Percentiles rank a stretch among this genome's conserved stretches.
These are phyloP conservation scores for Hypoxylon lenormandii DNA, from an alignment of 495 filamentous ascomycete genomes.

Conservation along the genomic window DNA sequence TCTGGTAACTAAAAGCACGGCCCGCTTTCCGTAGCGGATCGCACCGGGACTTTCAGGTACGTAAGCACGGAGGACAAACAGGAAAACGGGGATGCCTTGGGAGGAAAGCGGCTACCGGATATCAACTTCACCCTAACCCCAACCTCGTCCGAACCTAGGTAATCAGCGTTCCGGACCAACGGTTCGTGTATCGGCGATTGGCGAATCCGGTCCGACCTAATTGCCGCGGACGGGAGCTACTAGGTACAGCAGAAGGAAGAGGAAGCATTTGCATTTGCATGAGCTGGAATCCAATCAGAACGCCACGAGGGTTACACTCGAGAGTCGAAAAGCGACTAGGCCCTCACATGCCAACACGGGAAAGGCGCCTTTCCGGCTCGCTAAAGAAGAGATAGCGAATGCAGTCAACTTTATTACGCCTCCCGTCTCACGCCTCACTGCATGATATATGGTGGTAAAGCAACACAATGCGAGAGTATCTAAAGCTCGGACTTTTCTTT, in stretches of 20 bases:
- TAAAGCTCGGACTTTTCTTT: background rate
- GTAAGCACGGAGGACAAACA: slow-evolving; percentile 8
- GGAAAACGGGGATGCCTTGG: slow-evolving; percentile 8
- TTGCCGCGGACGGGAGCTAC: slow-evolving; percentile 10
- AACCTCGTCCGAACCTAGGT: slow-evolving; percentile 12
- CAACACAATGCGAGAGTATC: background rate
- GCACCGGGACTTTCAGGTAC: slow-evolving; percentile 12
- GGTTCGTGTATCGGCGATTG: slow-evolving; percentile 31
- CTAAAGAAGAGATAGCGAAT: slow-evolving; percentile 21
- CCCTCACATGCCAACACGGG: background rate
- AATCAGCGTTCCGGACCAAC: slow-evolving; percentile 21
- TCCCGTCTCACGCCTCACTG: slow-evolving; percentile 2
- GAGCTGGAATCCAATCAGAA: slow-evolving; percentile 34
- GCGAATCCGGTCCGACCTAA: slow-evolving; percentile 22
- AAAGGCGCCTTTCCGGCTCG: slow-evolving; percentile 3
- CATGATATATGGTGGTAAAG: background rate
- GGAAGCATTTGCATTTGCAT: slow-evolving; percentile 30
- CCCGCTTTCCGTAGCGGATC: slow-evolving; percentile 25
- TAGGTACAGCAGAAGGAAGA: slow-evolving; percentile 6
- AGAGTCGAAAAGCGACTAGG: slow-evolving; percentile 2
- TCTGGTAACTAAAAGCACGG: slow-evolving; percentile 4
- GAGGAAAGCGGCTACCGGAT: slow-evolving; percentile 11
- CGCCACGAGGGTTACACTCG: slow-evolving; percentile 10
- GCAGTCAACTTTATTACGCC: slow-evolving; percentile 7
- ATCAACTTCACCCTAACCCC: slow-evolving; percentile 5